A percentile compares a stretch with the other conserved stretches of the same genome.
These are phyloP conservation scores for Chaetomium strumarium DNA, from an alignment of 2,329 filamentous ascomycete species.

Conservation along the genomic window DNA sequence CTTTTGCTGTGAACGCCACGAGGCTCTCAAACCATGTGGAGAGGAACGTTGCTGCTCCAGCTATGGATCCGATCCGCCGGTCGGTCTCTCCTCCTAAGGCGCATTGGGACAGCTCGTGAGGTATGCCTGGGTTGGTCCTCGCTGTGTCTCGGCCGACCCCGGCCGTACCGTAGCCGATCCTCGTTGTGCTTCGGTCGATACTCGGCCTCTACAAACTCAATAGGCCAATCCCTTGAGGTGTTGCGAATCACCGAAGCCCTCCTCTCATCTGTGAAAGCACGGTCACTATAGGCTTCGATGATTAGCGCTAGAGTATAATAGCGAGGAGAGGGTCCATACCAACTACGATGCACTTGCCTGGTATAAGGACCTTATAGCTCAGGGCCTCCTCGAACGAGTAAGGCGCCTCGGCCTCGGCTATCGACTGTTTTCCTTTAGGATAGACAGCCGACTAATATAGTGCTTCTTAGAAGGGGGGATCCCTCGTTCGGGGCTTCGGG, in stretches of 20 bases:
- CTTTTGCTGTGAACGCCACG: neutral
- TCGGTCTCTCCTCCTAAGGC: constrained; percentile 10
- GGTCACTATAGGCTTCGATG: constrained; percentile 6
- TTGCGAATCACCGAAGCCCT: constrained; percentile 12
- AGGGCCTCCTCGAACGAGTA: constrained; percentile 10
- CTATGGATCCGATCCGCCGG: constrained; percentile 3
- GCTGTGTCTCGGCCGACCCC: neutral
- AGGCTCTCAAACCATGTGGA: constrained; percentile 8
- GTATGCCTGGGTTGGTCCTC: constrained; percentile 5
- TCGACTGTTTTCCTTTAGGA: neutral
- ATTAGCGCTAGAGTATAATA: constrained; percentile 5
- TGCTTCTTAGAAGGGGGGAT: no score
- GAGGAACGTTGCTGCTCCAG: constrained; percentile 5
- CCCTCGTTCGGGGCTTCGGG: no score
- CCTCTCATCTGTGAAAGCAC: constrained; percentile 6
- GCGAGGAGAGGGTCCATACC: constrained; percentile 1
- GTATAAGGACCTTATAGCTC: constrained; percentile 5
- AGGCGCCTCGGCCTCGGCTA: constrained; percentile 6
- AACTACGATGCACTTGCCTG: constrained; percentile 4
- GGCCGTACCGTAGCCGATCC: constrained; percentile 1
- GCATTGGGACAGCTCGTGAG: neutral
- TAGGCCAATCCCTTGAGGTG: constrained; percentile 10
- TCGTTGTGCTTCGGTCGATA: constrained; percentile 7
- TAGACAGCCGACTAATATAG: constrained; percentile 2
- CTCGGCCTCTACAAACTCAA: constrained; percentile 11